These are phyloP conservation scores for Globisporangium nagaii DNA, from an alignment of 352 stramenopile genomes.

Conservation along the genomic window DNA sequence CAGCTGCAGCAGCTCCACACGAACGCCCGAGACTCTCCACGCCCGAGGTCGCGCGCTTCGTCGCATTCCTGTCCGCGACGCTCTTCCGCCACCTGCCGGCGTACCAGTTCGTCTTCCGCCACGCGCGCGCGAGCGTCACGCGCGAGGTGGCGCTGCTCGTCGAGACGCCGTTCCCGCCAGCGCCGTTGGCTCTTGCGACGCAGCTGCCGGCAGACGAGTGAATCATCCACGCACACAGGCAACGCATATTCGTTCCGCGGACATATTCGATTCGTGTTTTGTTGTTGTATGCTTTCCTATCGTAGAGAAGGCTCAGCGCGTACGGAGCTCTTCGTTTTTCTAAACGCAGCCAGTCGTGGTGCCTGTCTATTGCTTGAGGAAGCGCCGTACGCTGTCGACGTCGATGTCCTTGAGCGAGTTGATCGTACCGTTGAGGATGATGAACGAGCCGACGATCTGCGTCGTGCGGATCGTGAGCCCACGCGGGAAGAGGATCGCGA, in stretches of 20 bases:
- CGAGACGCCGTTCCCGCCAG: conserved; percentile 42
- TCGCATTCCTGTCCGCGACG: conserved; percentile 62
- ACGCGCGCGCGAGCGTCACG: conserved; percentile 21
- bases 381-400: conserved; percentile 38
- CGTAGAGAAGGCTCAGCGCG: no score
- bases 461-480: conserved; percentile 86
- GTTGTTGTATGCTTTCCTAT: background rate
- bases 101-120: conserved; percentile 55
- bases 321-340: background rate
- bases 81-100: conserved; percentile 63
- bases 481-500: conserved; percentile 85
- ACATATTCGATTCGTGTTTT: background rate
- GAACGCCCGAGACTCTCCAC: conserved; percentile 16
- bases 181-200: conserved; percentile 25
- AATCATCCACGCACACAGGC: no score
- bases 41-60: conserved; percentile 44
- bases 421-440: conserved; percentile 92
- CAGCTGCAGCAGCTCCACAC: background rate
- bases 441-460: conserved; percentile 92
- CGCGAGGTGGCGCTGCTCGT: conserved; percentile 24
- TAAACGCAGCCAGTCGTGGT: background rate
- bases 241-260: background rate
- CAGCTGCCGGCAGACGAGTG: background rate
- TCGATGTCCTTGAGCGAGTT: conserved; percentile 86
- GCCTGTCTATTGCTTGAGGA: conserved; percentile 21